These are phyloP conservation scores for Penicillium oxalicum DNA, from an alignment of 2,329 filamentous ascomycete species.

Conservation along the genomic window DNA sequence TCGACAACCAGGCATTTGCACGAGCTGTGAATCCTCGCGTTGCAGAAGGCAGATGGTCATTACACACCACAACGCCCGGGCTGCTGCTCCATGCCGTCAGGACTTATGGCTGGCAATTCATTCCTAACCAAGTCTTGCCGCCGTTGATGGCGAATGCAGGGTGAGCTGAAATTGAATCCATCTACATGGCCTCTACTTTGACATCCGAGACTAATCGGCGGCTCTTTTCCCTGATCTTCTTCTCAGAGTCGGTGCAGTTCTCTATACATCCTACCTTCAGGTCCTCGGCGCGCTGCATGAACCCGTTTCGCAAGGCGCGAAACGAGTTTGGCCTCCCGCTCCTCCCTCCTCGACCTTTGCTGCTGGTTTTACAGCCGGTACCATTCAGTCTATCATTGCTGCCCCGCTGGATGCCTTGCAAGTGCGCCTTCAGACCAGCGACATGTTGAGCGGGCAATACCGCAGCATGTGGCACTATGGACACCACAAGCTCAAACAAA, in stretches of 20 bases:
- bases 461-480: slow-evolving; percentile 61
- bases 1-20: slow-evolving; percentile 49
- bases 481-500: slow-evolving; percentile 51
- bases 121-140: slow-evolving; percentile 59
- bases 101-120: slow-evolving; percentile 58
- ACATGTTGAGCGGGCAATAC: slow-evolving; percentile 55
- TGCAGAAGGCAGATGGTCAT: slow-evolving; percentile 48
- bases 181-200: not conserved
- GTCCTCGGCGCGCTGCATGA: slow-evolving; percentile 53
- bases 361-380: slow-evolving; percentile 55
- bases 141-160: slow-evolving; percentile 58
- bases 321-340: slow-evolving; percentile 56
- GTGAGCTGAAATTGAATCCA: slow-evolving; percentile 28
- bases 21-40: slow-evolving; percentile 55
- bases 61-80: slow-evolving; percentile 56
- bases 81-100: slow-evolving; percentile 56
- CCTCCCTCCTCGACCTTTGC: slow-evolving; percentile 49
- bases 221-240: not conserved
- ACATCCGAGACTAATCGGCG: not conserved
- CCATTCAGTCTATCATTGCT: slow-evolving; percentile 56
- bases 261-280: slow-evolving; percentile 60
- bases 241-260: slow-evolving; percentile 52
- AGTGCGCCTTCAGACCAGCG: slow-evolving; percentile 54
- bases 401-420: slow-evolving; percentile 60
- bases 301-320: slow-evolving; percentile 51